Evolutionary conservation across 2,329 filamentous ascomycete genomes (phyloP).

Genomic region (Daldinia sp.): DNA sequence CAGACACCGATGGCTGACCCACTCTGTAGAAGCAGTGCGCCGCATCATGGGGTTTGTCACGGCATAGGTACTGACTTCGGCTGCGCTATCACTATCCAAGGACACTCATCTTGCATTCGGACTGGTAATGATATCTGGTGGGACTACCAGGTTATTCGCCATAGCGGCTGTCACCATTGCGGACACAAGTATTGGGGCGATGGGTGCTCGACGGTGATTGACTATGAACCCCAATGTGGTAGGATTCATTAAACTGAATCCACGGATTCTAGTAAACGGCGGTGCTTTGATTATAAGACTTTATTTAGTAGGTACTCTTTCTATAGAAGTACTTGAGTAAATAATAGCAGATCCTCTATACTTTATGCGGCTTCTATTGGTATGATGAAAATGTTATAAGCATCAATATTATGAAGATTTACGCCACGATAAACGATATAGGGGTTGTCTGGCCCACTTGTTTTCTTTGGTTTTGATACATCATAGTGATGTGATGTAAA

Average conservation of each 20-base stretch:
- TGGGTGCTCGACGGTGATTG: constrained; percentile 23
- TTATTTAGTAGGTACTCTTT: neutral
- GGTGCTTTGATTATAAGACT: neutral
- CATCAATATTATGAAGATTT: neutral
- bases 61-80: constrained; percentile 18
- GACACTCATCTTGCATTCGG: neutral
- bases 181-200: constrained; percentile 28
- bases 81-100: constrained; percentile 26
- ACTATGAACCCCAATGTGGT: constrained; percentile 22
- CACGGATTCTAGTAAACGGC: neutral
- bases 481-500: constrained; percentile 11
- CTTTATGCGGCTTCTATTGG: neutral
- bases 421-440: too few relatives aligned
- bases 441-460: neutral
- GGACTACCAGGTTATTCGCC: constrained; percentile 31
- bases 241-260: neutral
- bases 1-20: neutral
- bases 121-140: constrained; percentile 32
- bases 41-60: constrained; percentile 18
- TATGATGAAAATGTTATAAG: neutral
- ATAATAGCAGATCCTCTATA: neutral
- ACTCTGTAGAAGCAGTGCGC: constrained; percentile 15
- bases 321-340: neutral
- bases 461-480: neutral
- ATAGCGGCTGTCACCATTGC: constrained; percentile 25